These are phyloP conservation scores for Ulota crispa DNA, from an alignment of 225 moss, liverwort and hornwort genomes.

Conservation along the genomic window DNA sequence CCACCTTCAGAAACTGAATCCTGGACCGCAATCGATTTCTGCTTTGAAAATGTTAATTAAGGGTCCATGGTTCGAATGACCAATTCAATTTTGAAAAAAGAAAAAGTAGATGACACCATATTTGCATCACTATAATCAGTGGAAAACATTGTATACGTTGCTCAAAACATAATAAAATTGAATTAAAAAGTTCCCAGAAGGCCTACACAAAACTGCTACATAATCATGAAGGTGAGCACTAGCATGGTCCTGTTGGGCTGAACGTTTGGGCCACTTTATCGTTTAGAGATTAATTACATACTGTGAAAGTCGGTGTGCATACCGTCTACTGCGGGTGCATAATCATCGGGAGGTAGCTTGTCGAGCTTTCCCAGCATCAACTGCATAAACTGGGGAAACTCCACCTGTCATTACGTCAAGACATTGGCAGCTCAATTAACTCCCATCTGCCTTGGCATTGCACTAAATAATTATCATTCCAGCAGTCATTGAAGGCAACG, in stretches of 20 bases:
- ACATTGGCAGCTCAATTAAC: constrained; percentile 17
- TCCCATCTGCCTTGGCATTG: neutral
- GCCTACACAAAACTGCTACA: constrained; percentile 5
- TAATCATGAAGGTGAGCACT: neutral
- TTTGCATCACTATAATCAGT: neutral
- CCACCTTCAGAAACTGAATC: neutral
- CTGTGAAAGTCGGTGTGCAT: constrained; percentile 11
- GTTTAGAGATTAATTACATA: neutral
- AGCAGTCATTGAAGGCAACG: neutral
- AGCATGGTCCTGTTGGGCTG: neutral
- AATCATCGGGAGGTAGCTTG: constrained; percentile 52
- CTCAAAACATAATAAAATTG: neutral
- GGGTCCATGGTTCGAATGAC: neutral
- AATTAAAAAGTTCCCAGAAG: neutral
- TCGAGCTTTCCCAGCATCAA: constrained; percentile 83
- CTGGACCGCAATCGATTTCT: neutral
- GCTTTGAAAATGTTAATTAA: neutral
- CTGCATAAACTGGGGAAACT: constrained; percentile 68
- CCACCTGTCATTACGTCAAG: constrained; percentile 47
- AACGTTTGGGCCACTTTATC: neutral
- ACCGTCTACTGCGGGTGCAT: constrained; percentile 46
- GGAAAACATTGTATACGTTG: neutral
- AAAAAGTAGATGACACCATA: neutral
- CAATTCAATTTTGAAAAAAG: neutral
- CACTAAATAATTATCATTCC: neutral